Evolutionary conservation across 331 rosid genomes (phyloP).

Genomic region (Rosa hybrid): DNA sequence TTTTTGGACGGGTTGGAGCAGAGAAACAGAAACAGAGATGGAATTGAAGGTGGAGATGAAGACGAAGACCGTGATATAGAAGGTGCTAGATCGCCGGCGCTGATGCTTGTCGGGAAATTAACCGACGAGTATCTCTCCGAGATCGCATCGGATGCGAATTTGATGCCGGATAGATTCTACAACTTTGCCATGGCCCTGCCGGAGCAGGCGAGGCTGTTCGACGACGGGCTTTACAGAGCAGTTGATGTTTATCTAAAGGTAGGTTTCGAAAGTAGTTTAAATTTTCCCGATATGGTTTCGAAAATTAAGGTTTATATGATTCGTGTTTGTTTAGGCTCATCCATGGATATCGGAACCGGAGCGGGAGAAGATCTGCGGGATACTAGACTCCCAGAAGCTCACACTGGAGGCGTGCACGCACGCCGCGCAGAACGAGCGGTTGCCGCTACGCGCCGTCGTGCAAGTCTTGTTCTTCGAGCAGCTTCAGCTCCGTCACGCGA

Average conservation of each 20-base stretch:
- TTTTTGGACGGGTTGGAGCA: conserved; percentile 50
- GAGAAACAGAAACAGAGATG: conserved; percentile 28
- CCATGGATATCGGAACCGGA: conserved; percentile 70
- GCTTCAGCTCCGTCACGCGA: conserved; percentile 94
- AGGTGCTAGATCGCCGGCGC: conserved; percentile 47
- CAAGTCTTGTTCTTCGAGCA: conserved; percentile 97
- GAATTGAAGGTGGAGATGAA: conserved; percentile 6
- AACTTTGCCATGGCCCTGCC: conserved; percentile 71
- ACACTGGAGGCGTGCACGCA: conserved; percentile 97
- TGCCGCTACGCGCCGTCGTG: conserved; percentile 88
- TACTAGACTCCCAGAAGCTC: conserved; percentile 77
- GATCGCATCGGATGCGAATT: conserved; percentile 91
- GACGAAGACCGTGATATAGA: conserved; percentile 22
- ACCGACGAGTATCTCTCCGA: conserved; percentile 86
- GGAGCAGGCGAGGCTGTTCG: conserved; percentile 81
- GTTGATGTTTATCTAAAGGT: conserved; percentile 94
- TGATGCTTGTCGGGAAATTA: conserved; percentile 77
- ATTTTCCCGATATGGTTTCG: background rate
- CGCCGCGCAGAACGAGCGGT: conserved; percentile 98
- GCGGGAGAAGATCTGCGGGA: conserved; percentile 75
- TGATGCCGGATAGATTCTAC: conserved; percentile 71
- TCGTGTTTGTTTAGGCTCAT: conserved; percentile 56
- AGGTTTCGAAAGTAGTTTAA: background rate
- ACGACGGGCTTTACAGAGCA: conserved; percentile 94
- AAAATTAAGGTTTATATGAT: background rate